Conservation (phyloP, 495 filamentous ascomycete species). For the Xylaria longipes region DNA sequence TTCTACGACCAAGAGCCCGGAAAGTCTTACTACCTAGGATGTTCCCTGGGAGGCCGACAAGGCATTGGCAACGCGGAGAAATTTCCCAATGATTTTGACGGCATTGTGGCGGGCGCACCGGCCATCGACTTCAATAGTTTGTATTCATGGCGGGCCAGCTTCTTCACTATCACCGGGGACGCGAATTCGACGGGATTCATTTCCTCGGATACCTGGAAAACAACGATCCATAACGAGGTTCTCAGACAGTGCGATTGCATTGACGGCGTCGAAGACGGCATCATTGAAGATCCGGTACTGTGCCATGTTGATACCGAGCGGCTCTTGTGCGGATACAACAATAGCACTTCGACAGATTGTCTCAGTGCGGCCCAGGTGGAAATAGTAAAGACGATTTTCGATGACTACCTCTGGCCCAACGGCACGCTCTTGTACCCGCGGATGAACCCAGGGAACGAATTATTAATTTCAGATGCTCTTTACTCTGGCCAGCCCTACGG, state of each 20-base stretch:
- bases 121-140: constrained; percentile 55
- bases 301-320: constrained; percentile 56
- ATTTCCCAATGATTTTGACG: constrained; percentile 58
- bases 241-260: constrained; percentile 62
- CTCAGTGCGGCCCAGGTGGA: constrained; percentile 55
- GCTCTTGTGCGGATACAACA: constrained; percentile 48
- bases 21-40: constrained; percentile 53
- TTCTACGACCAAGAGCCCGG: constrained; percentile 45
- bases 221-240: constrained; percentile 56
- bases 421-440: constrained; percentile 61
- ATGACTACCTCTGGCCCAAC: constrained; percentile 54
- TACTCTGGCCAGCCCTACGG: constrained; percentile 32
- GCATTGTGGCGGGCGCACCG: constrained; percentile 62
- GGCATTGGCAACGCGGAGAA: constrained; percentile 45
- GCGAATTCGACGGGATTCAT: constrained; percentile 21
- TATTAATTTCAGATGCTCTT: constrained; percentile 22
- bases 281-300: constrained; percentile 62
- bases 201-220: constrained; percentile 52
- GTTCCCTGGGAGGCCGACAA: constrained; percentile 55
- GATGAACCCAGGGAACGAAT: constrained; percentile 44
- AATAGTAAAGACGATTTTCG: constrained; percentile 57
- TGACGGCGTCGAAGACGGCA: constrained; percentile 61
- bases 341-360: constrained; percentile 46
- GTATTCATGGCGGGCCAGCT: constrained; percentile 60
- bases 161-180: constrained; percentile 55